phyloP scores from a whole-genome alignment of 2,329 filamentous ascomycete species.

The Microcyclospora pomicola region DNA sequence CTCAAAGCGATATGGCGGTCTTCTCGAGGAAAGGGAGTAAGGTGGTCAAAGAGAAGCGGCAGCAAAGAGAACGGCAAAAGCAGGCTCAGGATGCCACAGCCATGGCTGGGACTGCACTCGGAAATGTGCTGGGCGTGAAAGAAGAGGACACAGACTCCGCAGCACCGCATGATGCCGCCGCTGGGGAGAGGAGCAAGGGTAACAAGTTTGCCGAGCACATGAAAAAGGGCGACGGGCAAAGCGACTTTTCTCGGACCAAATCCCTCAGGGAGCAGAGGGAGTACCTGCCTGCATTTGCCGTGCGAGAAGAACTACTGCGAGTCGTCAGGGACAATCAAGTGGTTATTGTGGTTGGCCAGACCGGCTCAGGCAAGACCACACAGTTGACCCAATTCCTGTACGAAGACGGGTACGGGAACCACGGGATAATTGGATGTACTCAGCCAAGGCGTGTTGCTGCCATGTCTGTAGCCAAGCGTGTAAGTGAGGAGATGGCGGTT shows the following conservation, averaged over 20 bases:
- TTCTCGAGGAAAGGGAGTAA: conserved; percentile 91
- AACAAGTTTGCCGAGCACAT: conserved; percentile 83
- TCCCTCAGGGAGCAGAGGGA: conserved; percentile 81
- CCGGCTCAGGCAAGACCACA: conserved; percentile 93
- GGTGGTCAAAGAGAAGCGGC: conserved; percentile 79
- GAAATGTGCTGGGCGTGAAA: conserved; percentile 90
- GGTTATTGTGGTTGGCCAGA: conserved; percentile 91
- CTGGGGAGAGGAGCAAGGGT: conserved; percentile 44
- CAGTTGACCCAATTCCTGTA: conserved; percentile 92
- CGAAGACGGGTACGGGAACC: conserved; percentile 82
- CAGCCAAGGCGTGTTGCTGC: conserved; percentile 92
- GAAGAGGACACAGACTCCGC: conserved; percentile 84
- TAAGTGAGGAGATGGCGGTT: conserved; percentile 96
- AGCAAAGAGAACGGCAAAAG: conserved; percentile 83
- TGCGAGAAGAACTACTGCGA: conserved; percentile 78
- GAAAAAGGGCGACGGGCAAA: conserved; percentile 72
- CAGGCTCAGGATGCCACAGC: conserved; percentile 93
- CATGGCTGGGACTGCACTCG: conserved; percentile 77
- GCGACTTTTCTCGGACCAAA: conserved; percentile 87
- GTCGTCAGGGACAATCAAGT: conserved; percentile 97
- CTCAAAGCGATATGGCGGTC: conserved; percentile 96
- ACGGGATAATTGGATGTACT: conserved; percentile 88
- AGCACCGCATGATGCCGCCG: conserved; percentile 50
- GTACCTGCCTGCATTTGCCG: conserved; percentile 87
- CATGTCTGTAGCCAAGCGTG: conserved; percentile 97